phyloP scores from a whole-genome alignment of 768 basidiomycete species.

The Hirschioporus abietinus region DNA sequence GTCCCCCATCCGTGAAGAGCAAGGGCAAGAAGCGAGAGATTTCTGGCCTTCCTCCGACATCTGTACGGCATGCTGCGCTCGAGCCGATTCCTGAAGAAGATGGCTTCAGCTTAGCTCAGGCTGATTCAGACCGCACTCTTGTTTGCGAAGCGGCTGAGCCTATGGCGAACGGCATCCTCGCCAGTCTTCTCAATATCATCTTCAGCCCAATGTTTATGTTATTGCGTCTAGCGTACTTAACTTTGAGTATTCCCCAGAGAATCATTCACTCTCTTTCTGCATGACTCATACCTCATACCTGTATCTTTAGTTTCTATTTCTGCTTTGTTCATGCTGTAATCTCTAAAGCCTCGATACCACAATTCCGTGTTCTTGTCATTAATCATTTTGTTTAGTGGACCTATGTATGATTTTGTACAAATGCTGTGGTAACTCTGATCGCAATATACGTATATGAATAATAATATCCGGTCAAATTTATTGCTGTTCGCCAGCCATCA shows the following conservation, averaged over 20 bases:
- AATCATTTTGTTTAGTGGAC: not conserved
- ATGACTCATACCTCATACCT: not conserved
- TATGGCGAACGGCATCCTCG: not conserved
- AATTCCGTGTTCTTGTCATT: not conserved
- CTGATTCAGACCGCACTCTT: not conserved
- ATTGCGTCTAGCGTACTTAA: not conserved
- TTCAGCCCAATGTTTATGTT: not conserved
- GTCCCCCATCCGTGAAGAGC: not conserved
- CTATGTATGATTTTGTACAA: not conserved
- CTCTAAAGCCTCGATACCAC: not conserved
- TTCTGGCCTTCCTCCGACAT: not conserved
- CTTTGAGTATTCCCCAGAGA: not conserved
- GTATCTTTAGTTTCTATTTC: not conserved
- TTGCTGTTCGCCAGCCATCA: not conserved
- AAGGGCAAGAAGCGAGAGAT: not conserved
- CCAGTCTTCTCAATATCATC: not conserved
- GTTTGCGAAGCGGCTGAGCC: not conserved
- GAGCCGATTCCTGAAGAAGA: slow-evolving; percentile 4
- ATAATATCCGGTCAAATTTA: not conserved
- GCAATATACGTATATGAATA: not conserved
- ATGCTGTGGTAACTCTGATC: not conserved
- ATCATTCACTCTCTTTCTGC: not conserved
- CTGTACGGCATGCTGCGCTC: not conserved
- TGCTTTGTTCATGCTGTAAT: not conserved
- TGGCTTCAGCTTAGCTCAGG: not conserved